Conservation (phyloP, 2,329 filamentous ascomycete species). For the Sporothrix pallida region DNA sequence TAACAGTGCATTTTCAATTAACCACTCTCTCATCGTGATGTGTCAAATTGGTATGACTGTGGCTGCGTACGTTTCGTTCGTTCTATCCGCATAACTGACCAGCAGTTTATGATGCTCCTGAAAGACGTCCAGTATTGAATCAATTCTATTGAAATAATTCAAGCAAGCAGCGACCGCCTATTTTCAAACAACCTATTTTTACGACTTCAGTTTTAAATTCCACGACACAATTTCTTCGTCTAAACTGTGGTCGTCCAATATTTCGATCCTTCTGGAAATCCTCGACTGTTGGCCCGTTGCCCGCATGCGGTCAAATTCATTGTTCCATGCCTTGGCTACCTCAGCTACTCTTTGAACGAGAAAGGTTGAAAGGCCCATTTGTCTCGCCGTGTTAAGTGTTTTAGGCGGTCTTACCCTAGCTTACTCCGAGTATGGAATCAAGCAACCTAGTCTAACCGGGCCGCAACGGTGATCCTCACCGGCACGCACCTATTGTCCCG, state of each 20-base stretch:
- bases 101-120: not conserved
- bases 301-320: constrained; percentile 20
- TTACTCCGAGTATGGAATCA: not conserved
- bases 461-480: not conserved
- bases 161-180: not conserved
- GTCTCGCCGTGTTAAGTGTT: not conserved
- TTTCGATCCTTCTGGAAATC: not conserved
- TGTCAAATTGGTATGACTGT: not conserved
- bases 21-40: not conserved
- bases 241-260: not conserved
- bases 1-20: not conserved
- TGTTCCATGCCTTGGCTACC: not conserved
- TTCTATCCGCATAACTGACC: not conserved
- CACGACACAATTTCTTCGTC: not conserved
- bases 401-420: not conserved
- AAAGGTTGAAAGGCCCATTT: not conserved
- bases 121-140: too few species aligned
- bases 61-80: not conserved
- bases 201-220: not conserved
- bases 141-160: not conserved
- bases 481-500: not conserved
- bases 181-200: not conserved
- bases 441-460: not conserved
- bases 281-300: not conserved
- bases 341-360: not conserved